A percentile compares a stretch with the other conserved stretches of the same genome.
Evolutionary conservation across 495 filamentous ascomycete genomes (phyloP).

Genomic region (Haplographium delicatum): DNA sequence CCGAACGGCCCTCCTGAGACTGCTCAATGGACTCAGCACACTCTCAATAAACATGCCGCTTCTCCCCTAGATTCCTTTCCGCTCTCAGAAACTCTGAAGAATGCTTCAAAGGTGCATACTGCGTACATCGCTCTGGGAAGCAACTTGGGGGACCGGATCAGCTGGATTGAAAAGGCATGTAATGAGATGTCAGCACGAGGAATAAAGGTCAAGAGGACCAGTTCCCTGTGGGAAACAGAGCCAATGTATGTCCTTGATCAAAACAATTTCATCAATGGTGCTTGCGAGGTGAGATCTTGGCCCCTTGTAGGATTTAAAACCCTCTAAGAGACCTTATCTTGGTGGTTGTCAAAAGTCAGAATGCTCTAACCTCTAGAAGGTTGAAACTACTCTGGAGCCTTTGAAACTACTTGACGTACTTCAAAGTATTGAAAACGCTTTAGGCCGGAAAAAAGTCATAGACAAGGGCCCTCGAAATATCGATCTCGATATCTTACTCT

Average conservation of each 20-base stretch:
- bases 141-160: conserved; percentile 83
- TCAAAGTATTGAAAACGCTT: conserved; percentile 70
- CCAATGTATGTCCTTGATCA: conserved; percentile 96
- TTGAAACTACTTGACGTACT: conserved; percentile 70
- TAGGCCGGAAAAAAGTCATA: conserved; percentile 78
- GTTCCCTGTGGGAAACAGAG: conserved; percentile 86
- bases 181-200: conserved; percentile 62
- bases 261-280: conserved; percentile 83
- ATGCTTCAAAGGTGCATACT: not conserved
- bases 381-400: conserved; percentile 74
- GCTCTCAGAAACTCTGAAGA: not conserved
- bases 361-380: conserved; percentile 45
- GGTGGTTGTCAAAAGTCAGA: no score
- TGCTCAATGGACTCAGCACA: conserved; percentile 13
- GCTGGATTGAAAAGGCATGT: conserved; percentile 78
- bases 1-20: not conserved
- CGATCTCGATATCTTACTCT: conserved; percentile 89
- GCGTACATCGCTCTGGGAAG: conserved; percentile 89
- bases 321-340: no score
- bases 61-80: not conserved
- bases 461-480: conserved; percentile 93
- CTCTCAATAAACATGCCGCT: not conserved
- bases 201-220: conserved; percentile 74
- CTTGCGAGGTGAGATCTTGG: conserved; percentile 88
- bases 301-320: no score